Evolutionary conservation across 805 yeast species (phyloP).

Genomic region (Yueomyces sp.): DNA sequence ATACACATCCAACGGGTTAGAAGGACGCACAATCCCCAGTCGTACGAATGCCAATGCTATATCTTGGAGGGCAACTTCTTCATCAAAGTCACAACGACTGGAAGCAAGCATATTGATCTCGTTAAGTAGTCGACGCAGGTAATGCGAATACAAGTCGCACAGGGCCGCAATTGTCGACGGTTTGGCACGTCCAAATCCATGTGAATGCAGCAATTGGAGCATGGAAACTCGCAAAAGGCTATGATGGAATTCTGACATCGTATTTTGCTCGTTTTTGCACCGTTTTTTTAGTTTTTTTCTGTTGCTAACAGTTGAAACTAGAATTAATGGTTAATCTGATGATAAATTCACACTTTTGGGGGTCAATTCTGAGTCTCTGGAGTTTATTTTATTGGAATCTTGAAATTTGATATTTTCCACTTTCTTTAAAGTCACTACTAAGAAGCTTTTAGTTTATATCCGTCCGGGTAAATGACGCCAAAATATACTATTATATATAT

Average conservation of each 20-base stretch:
- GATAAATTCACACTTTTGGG: too few species aligned
- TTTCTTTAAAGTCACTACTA: too few species aligned
- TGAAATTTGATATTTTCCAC: too few species aligned
- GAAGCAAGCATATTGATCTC: conserved; percentile 39
- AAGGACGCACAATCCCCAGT: conserved; percentile 49
- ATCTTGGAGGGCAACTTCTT: conserved; percentile 43
- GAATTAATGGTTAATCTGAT: too few species aligned
- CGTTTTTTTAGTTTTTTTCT: too few species aligned
- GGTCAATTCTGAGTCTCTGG: too few species aligned
- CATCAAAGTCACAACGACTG: conserved; percentile 31
- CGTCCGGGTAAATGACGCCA: too few species aligned
- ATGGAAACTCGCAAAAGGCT: conserved; percentile 35
- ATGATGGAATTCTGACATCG: conserved; percentile 28
- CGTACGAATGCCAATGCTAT: conserved; percentile 56
- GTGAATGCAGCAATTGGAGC: conserved; percentile 49
- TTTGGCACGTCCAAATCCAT: conserved; percentile 72
- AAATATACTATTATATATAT: too few species aligned
- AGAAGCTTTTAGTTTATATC: too few species aligned
- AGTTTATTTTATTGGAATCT: too few species aligned
- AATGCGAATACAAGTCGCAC: conserved; percentile 64
- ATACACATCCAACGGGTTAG: conserved; percentile 37
- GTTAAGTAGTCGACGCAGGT: conserved; percentile 38
- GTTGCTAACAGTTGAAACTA: too few species aligned
- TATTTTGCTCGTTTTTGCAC: not conserved
- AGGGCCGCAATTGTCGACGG: conserved; percentile 59